Base-by-base conservation (phyloP, 1,284 basidiomycete genomes). In the Moesziomyces parantarcticus region DNA sequence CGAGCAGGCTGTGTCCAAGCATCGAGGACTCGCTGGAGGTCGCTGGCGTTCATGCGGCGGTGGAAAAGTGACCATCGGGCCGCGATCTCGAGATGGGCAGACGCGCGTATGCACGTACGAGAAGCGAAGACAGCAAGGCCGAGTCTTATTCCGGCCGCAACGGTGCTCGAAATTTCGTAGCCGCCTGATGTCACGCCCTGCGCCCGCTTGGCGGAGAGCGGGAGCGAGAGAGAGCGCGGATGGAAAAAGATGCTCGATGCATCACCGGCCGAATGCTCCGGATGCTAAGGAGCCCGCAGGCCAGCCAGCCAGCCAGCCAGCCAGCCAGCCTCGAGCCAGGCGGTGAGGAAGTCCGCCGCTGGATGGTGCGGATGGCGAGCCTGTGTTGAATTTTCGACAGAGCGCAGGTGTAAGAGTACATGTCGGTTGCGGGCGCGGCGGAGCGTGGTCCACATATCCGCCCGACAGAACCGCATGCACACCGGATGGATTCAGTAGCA, bases 111-210 rank as follows among this genome's bases (percentile, higher is more conserved):
- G n/a, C 39, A 48, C 42, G 47, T 45, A 10, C 42, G 39, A 34
- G 39, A 56, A 49, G 45, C 39, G 14, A 42, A 20, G 36, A 16
- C 16, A 18, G 20, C 22, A 41, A 32, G 44, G 36, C 54, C 60
- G 61, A 64, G 61, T 58, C 61, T 57, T 57, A 52, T 57, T 64
- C 50, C 61, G 61, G 61, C 61, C 61, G 61, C 61, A 64, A 64
- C 40, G 49, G 23, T 45, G 29, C 40, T 51, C 41, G 32, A 54
- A 49, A 44, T 53, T 53, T 60, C 25, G 26, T n/a, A 49, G n/a
- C 25, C 32, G 32, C 45, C 41, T n/a, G 26, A 25, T 42, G 39
- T 41, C 49, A 50, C 25, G 34, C 13, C 20, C 25, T 18, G 36
- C 43, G 43, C 20, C 53, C 36, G 39, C 16, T 11, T 29, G 16